Evolutionary conservation across 202 grass and related monocot genomes (phyloP).

Genomic region (Saccharum hybrid): DNA sequence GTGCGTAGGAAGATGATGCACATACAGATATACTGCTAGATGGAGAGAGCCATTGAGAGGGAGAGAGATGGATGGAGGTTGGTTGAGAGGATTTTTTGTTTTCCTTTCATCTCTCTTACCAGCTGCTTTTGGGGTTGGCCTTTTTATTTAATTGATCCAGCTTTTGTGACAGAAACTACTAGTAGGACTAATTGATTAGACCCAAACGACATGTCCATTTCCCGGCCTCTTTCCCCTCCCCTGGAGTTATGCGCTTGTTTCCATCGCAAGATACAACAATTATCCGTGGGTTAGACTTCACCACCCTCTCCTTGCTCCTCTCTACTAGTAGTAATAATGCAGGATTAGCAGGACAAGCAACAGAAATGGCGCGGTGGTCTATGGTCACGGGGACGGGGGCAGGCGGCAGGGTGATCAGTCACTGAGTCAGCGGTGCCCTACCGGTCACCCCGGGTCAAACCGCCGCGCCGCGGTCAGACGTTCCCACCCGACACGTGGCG

Average conservation of each 20-base stretch:
- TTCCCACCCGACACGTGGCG: constrained; percentile 60
- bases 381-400: constrained; percentile 27
- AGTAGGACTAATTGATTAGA: constrained; percentile 41
- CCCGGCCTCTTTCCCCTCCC: constrained; percentile 33
- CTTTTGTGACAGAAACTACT: constrained; percentile 52
- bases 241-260: constrained; percentile 24
- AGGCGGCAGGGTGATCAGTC: neutral
- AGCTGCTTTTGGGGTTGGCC: constrained; percentile 29
- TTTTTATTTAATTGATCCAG: constrained; percentile 46
- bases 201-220: constrained; percentile 43
- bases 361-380: constrained; percentile 34
- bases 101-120: neutral
- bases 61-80: neutral
- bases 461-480: constrained; percentile 40
- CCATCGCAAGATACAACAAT: constrained; percentile 31
- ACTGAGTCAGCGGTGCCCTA: constrained; percentile 56
- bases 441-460: constrained; percentile 43
- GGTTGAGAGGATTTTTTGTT: neutral
- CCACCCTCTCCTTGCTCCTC: neutral
- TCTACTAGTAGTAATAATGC: neutral
- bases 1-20: constrained; percentile 23
- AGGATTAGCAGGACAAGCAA: constrained; percentile 10
- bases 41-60: neutral
- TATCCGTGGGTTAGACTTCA: constrained; percentile 13
- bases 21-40: neutral